Evolutionary conservation across 1,284 basidiomycete species (phyloP).

Genomic region (Hemileia vastatrix): DNA sequence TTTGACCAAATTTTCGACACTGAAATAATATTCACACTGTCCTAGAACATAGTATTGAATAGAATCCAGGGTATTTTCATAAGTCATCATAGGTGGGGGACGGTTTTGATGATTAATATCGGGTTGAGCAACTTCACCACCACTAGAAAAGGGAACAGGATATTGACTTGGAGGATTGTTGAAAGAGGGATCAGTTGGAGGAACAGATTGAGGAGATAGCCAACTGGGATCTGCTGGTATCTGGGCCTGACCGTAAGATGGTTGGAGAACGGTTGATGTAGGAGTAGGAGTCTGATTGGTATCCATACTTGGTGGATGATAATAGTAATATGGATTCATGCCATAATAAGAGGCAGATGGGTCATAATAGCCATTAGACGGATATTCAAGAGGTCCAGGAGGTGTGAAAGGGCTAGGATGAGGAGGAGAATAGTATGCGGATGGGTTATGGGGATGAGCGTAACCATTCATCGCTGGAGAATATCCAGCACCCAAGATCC

Average conservation of each 20-base stretch:
- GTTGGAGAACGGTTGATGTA: no score
- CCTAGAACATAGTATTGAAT: constrained; percentile 6
- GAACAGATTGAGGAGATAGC: background rate
- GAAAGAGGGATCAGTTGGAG: background rate
- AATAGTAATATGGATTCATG: constrained; percentile 1
- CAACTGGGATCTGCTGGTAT: no score
- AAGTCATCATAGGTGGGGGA: background rate
- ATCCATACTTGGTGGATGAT: constrained; percentile 2
- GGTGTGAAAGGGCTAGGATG: no score
- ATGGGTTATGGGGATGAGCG: background rate
- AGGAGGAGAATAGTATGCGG: background rate
- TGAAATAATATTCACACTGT: constrained; percentile 16
- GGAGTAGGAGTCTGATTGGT: no score
- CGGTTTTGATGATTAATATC: background rate
- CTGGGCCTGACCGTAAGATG: no score
- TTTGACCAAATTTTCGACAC: constrained; percentile 2
- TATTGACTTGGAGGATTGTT: background rate
- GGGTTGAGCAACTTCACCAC: no score
- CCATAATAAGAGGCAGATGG: constrained; percentile 6
- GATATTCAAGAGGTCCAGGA: background rate
- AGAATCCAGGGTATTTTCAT: background rate
- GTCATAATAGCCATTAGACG: background rate
- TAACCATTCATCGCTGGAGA: background rate
- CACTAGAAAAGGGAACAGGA: background rate
- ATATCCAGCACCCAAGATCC: no score